Base-by-base conservation (phyloP, 352 stramenopile genomes). In the Phytophthora melonis region DNA sequence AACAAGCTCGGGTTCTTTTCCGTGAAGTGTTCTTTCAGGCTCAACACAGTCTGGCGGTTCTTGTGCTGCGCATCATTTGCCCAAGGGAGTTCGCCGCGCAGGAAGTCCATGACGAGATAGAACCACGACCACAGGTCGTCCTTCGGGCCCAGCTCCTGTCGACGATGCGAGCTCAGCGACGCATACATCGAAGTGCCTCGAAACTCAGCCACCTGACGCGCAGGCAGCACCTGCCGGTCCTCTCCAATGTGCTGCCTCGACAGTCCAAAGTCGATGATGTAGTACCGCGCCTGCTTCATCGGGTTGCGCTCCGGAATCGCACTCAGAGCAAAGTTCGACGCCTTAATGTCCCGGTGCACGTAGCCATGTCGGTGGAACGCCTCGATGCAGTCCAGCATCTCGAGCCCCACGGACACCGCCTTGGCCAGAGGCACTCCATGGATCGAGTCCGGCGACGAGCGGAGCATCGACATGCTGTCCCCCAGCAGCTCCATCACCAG, bases 61-160 rank as follows among this genome's bases (percentile, higher is more conserved):
- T 97, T 97, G 21, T 92, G 81, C 61, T 96, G 90, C 6, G 90
- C 90, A 49, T 97, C 90, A 3, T 77, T 66, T 19, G 89, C 89
- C 90, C 90, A 97, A 1, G 90, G 90, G 52, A 97, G 68, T 39
- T 97, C 90, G 21, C 90, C 90, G 9, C 90, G 88, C 76, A 97
- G 84, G 61, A 97, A 94, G 50, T 97, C 91, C 64, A 97, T 84
- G 18, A 97, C 88, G 14, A 95, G 77, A 68, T 96, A 97, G 57
- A 94, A 94, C 90, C 89, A 95, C 39, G 90, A 97, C 89, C 90
- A 97, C 27, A 97, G 63, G 63, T 97, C 91, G 61, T 97, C 91
- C 50, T 93, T 93, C 0, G 87, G 89, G 0, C 91, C 89, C 5
- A 97, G 72, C 43, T 97, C 90, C 59, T 94, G 84, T 14, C 89